Evolutionary conservation across 352 stramenopile genomes (phyloP).

Genomic region (Elongisporangium anandrum): DNA sequence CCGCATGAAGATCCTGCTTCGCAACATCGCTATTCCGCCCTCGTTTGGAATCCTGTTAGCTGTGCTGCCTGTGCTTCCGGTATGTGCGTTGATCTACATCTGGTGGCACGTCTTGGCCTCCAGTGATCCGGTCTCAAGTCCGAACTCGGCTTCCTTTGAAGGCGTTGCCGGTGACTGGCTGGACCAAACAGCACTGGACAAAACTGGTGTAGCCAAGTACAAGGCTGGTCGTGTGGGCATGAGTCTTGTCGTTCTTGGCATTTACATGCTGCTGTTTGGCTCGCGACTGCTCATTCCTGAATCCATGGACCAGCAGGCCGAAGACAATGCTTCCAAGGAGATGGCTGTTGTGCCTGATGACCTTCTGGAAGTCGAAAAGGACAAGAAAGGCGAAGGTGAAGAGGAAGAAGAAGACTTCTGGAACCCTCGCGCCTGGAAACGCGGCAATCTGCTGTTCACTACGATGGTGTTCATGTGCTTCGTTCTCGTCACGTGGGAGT

Average conservation of each 20-base stretch:
- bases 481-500: constrained; percentile 95
- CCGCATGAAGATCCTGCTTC: constrained; percentile 87
- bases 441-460: constrained; percentile 86
- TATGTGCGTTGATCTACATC: constrained; percentile 61
- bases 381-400: constrained; percentile 20
- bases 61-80: constrained; percentile 47
- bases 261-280: constrained; percentile 75
- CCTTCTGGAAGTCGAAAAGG: constrained; percentile 51
- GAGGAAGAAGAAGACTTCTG: constrained; percentile 72
- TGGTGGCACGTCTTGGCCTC: constrained; percentile 80
- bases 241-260: constrained; percentile 74
- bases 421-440: constrained; percentile 87
- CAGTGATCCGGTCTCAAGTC: constrained; percentile 31
- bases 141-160: constrained; percentile 80
- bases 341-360: constrained; percentile 41
- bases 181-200: constrained; percentile 84
- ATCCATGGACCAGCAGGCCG: constrained; percentile 63
- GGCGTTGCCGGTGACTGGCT: constrained; percentile 80
- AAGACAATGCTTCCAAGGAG: constrained; percentile 79
- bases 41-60: constrained; percentile 76
- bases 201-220: constrained; percentile 72
- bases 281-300: constrained; percentile 81
- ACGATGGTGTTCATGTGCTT: constrained; percentile 79
- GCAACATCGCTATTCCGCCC: constrained; percentile 84
- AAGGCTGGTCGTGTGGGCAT: constrained; percentile 84